A percentile compares a stretch with the other conserved stretches of the same genome.
These are phyloP conservation scores for Tillandsia fasciculata DNA, from an alignment of 176 grass and related monocot species.

Conservation along the genomic window DNA sequence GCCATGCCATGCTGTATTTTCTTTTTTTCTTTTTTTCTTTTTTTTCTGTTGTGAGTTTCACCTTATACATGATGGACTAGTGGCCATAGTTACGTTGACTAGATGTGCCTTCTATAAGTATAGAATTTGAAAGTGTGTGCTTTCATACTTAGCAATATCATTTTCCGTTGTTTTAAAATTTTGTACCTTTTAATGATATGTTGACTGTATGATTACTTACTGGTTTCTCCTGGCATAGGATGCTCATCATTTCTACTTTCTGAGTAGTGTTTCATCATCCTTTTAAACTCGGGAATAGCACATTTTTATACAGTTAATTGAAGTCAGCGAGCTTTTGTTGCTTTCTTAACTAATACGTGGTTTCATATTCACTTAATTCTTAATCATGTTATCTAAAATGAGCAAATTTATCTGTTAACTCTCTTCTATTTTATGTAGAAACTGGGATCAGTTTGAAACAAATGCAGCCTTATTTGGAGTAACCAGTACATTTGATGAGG, in stretches of 20 bases:
- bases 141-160: background rate
- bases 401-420: background rate
- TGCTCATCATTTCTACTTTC: background rate
- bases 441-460: slow-evolving; percentile 95
- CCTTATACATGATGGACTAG: background rate
- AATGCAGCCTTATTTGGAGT: slow-evolving; percentile 89
- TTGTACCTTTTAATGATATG: background rate
- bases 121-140: background rate
- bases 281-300: background rate
- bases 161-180: background rate
- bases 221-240: background rate
- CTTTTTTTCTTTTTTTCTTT: background rate
- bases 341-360: background rate
- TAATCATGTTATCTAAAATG: background rate
- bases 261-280: background rate
- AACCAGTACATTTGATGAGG: slow-evolving; percentile 98
- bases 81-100: background rate
- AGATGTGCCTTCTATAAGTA: background rate
- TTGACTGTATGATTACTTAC: background rate
- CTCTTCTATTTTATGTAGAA: slow-evolving; percentile 34
- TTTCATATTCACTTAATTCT: background rate
- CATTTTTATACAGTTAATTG: background rate
- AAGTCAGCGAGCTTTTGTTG: background rate
- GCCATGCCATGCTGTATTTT: background rate
- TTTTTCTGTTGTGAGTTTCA: background rate